These are phyloP conservation scores for Ophiostoma novo-ulmi DNA, from an alignment of 2,329 filamentous ascomycete genomes.

Conservation along the genomic window DNA sequence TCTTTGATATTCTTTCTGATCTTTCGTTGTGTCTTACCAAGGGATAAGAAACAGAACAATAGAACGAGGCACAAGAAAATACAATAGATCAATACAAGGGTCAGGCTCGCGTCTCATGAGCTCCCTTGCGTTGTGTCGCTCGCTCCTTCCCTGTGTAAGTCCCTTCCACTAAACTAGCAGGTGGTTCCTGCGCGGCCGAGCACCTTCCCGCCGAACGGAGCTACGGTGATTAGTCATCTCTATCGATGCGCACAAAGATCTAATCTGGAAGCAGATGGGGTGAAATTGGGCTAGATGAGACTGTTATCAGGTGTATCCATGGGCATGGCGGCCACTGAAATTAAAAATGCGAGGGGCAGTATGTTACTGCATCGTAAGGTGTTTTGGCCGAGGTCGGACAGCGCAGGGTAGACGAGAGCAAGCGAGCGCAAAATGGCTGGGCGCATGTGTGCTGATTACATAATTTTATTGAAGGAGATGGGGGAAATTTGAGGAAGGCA, in stretches of 20 bases:
- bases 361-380: neutral
- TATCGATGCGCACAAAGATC: neutral
- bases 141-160: slow-evolving; percentile 9
- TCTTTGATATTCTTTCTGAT: neutral
- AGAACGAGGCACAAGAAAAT: neutral
- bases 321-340: neutral
- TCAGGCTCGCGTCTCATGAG: slow-evolving; percentile 3
- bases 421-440: neutral
- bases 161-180: neutral
- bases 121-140: slow-evolving; percentile 5
- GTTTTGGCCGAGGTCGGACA: neutral
- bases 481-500: neutral
- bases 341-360: neutral
- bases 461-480: neutral
- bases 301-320: neutral
- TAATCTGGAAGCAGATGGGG: neutral
- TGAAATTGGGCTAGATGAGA: neutral
- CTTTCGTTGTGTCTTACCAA: neutral
- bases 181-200: neutral
- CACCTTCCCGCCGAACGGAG: slow-evolving; percentile 8
- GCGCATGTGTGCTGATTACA: neutral
- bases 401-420: neutral
- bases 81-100: neutral
- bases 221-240: neutral
- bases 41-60: neutral